Evolutionary conservation across 768 basidiomycete genomes (phyloP), one percentile per base, ranked within the genome.

Genomic region (Boletus fagicola): DNA sequence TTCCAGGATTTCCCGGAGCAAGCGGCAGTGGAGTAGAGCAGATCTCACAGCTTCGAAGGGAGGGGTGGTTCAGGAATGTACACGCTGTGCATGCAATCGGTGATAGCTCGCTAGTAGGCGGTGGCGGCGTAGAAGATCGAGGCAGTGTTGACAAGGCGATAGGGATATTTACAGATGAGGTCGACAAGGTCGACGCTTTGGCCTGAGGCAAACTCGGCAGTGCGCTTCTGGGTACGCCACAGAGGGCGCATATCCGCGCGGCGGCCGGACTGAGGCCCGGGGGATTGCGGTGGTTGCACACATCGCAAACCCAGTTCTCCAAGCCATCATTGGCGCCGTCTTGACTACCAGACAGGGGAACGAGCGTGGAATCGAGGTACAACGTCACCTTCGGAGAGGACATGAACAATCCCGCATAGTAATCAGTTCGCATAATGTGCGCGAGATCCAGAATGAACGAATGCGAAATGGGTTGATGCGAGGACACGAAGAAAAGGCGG

Each of bases 321-420:
- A 76, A 78, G 2, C 61, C 67, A n/a, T 71, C 66, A 65, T 70
- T 69, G 58, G 62, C 44, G 31, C 69, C 64, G 61, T 65, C 72
- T 69, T 61, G 71, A 62, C 35, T 52, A 59, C 55, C 68, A 55
- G 62, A 63, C 65, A 56, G 57, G 63, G 59, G 58, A 59, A 62
- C 50, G 50, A 59, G 62, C n/a, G 57, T 48, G 51, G 71, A 54
- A 62, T 81, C 74, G 31, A 93, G 78, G 65, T 85, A 77, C 5
- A 95, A 74, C 1, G 96, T 95, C 55, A 96, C 80, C 73, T 99
- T 99, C 2, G 96, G 66, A 0, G 90, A 92, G 4, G 91, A 94
- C 52, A 83, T 89, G 78, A 98, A 89, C 50, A 98, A 83, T 2
- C 96, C 94, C 4, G 87, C 86, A 68, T 96, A 98, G 71, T 88